A percentile compares a stretch with the other conserved stretches of the same genome.
phyloP scores from a whole-genome alignment of 1,284 basidiomycete genomes.

The Ceratobasidium sp. region DNA sequence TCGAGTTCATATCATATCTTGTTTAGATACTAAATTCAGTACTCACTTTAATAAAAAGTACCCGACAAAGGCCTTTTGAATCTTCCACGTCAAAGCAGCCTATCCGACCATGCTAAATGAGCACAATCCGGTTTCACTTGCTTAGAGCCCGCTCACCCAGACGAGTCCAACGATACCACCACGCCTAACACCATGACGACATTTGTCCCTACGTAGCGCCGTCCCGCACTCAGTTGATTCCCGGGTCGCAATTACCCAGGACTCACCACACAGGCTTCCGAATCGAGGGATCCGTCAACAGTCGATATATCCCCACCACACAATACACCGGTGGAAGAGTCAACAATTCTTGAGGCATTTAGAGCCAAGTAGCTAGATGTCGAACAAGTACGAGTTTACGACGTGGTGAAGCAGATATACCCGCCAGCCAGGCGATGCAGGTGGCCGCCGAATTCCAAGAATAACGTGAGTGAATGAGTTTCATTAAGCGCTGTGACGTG shows the following conservation, averaged over 20 bases:
- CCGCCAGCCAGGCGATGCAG: not conserved
- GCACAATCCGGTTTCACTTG: not conserved
- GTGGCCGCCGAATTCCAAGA: not conserved
- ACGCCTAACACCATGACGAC: slow-evolving; percentile 66
- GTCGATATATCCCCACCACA: slow-evolving; percentile 73
- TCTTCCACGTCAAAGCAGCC: slow-evolving; percentile 65
- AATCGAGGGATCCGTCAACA: slow-evolving; percentile 69
- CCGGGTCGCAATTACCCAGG: not conserved
- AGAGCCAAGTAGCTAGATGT: not conserved
- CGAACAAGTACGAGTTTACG: not conserved
- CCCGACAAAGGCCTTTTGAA: slow-evolving; percentile 68
- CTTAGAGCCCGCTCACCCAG: slow-evolving; percentile 62
- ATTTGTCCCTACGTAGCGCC: slow-evolving; percentile 57
- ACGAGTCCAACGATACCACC: slow-evolving; percentile 65
- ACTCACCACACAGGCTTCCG: slow-evolving; percentile 67
- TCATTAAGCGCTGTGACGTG: not conserved
- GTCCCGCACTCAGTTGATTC: not conserved
- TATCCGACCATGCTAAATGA: slow-evolving; percentile 45
- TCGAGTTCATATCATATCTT: slow-evolving; percentile 16
- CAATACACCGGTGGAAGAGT: slow-evolving; percentile 76
- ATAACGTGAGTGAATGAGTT: not conserved
- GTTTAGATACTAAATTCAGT: not conserved
- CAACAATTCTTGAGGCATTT: slow-evolving; percentile 54
- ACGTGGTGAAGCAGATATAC: not conserved
- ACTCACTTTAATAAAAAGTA: slow-evolving; percentile 67